These are phyloP conservation scores for Aurinia saxatilis DNA, from an alignment of 345 rosid species.

Conservation along the genomic window DNA sequence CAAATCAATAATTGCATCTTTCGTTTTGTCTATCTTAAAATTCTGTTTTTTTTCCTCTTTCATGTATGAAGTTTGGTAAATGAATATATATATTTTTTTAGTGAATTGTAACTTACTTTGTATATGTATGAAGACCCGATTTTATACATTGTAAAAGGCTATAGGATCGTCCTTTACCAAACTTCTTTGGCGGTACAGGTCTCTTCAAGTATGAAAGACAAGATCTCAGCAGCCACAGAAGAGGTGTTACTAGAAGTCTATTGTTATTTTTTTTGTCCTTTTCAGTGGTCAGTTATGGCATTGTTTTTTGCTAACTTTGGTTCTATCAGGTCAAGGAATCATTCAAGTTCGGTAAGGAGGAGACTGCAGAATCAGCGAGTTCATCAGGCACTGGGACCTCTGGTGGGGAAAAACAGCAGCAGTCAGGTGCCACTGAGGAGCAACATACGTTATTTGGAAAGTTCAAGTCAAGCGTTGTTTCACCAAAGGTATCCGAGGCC, in stretches of 20 bases:
- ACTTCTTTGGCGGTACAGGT: slow-evolving; percentile 44
- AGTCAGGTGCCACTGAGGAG: slow-evolving; percentile 37
- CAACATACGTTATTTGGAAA: slow-evolving; percentile 60
- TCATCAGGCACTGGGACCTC: slow-evolving; percentile 38
- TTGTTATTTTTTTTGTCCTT: background rate
- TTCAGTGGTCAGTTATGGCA: background rate
- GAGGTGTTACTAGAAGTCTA: slow-evolving; percentile 46
- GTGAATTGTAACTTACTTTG: background rate
- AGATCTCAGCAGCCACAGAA: slow-evolving; percentile 70
- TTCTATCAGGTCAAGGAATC: slow-evolving; percentile 84
- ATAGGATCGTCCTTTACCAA: background rate
- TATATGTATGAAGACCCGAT: background rate
- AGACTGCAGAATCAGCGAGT: slow-evolving; percentile 37
- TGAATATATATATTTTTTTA: background rate
- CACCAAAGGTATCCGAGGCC: slow-evolving; percentile 56
- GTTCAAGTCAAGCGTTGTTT: slow-evolving; percentile 54
- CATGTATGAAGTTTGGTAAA: background rate
- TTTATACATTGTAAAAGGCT: slow-evolving; percentile 8
- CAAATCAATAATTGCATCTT: background rate
- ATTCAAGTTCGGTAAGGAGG: slow-evolving; percentile 49
- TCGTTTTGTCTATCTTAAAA: background rate
- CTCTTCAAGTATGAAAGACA: slow-evolving; percentile 71
- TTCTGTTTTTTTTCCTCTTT: background rate
- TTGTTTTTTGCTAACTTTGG: background rate
- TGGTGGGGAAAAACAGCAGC: slow-evolving; percentile 37